Evolutionary conservation across 1,284 basidiomycete species (phyloP).

Genomic region (Pseudozyma hubeiensis): DNA sequence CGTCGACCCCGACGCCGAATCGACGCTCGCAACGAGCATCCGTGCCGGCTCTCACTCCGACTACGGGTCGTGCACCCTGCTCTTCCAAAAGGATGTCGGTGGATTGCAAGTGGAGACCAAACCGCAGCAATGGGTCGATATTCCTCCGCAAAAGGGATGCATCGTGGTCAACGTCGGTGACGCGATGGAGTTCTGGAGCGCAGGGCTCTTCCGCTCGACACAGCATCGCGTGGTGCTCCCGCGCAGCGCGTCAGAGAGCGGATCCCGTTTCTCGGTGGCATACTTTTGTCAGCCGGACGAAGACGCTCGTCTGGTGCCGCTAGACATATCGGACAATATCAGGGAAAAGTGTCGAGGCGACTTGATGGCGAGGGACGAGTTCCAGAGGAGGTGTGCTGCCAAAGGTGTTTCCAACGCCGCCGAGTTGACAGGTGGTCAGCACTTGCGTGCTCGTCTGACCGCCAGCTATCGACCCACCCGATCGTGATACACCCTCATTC

Average conservation of each 20-base stretch:
- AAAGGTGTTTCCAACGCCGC: slow-evolving; percentile 42
- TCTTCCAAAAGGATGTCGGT: slow-evolving; percentile 87
- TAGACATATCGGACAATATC: slow-evolving; percentile 13
- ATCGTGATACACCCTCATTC: background rate
- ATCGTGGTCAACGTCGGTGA: slow-evolving; percentile 87
- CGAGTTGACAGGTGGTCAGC: slow-evolving; percentile 49
- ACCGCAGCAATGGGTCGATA: slow-evolving; percentile 74
- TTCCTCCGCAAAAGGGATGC: slow-evolving; percentile 81
- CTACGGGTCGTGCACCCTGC: slow-evolving; percentile 83
- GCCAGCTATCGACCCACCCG: slow-evolving; percentile 15
- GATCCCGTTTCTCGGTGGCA: slow-evolving; percentile 55
- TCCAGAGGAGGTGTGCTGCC: slow-evolving; percentile 22
- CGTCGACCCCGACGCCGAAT: background rate
- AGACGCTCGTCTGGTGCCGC: slow-evolving; percentile 44
- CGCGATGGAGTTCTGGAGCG: slow-evolving; percentile 72
- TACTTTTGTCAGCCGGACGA: slow-evolving; percentile 62
- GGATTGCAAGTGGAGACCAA: slow-evolving; percentile 77
- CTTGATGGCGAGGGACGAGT: slow-evolving; percentile 27
- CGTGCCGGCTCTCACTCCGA: slow-evolving; percentile 71
- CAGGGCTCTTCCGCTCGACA: slow-evolving; percentile 52
- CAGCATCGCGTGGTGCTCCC: slow-evolving; percentile 59
- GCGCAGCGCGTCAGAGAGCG: slow-evolving; percentile 33
- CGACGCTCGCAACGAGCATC: slow-evolving; percentile 24
- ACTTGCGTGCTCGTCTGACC: slow-evolving; percentile 39
- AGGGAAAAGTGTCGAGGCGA: slow-evolving; percentile 15